Conservation (phyloP, 2,329 filamentous ascomycete genomes). For the Neonectria punicea region DNA sequence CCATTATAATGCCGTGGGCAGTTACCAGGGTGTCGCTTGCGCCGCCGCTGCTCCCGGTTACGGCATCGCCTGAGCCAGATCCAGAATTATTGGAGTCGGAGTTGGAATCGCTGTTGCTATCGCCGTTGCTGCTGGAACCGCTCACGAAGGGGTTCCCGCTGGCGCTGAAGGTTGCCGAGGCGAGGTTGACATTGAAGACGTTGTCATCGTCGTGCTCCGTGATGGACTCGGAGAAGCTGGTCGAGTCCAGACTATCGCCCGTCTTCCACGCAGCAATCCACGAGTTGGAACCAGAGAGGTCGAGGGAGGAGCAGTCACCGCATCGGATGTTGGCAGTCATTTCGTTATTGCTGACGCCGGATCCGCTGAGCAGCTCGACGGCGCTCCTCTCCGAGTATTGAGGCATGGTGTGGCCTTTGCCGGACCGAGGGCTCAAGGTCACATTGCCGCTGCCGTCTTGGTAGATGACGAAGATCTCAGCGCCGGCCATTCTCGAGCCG, state of each 20-base stretch:
- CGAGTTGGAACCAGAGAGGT: conserved; percentile 51
- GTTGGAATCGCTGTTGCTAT: conserved; percentile 1
- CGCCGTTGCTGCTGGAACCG: conserved; percentile 25
- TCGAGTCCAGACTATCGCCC: conserved; percentile 58
- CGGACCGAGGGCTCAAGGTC: conserved; percentile 68
- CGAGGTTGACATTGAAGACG: conserved; percentile 60
- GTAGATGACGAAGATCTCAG: conserved; percentile 73
- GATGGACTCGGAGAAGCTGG: conserved; percentile 53
- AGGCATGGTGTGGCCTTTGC: conserved; percentile 60
- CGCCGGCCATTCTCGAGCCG: conserved; percentile 63
- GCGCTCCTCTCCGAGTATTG: conserved; percentile 54
- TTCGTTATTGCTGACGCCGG: conserved; percentile 60
- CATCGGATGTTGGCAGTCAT: conserved; percentile 72
- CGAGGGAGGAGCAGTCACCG: conserved; percentile 61
- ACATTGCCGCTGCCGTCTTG: conserved; percentile 67
- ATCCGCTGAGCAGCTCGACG: conserved; percentile 67
- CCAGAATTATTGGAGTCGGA: conserved; percentile 4
- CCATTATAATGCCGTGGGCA: conserved; percentile 70
- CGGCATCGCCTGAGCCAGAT: conserved; percentile 23
- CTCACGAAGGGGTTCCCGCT: conserved; percentile 64
- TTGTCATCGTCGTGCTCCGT: conserved; percentile 57
- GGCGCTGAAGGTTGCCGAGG: conserved; percentile 55
- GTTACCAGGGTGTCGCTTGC: conserved; percentile 46
- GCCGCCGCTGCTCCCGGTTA: conserved; percentile 26
- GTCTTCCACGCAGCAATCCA: conserved; percentile 68